A percentile compares a stretch with the other conserved stretches of the same genome.
phyloP scores from a whole-genome alignment of 345 rosid genomes.

The Syzygium aqueum region DNA sequence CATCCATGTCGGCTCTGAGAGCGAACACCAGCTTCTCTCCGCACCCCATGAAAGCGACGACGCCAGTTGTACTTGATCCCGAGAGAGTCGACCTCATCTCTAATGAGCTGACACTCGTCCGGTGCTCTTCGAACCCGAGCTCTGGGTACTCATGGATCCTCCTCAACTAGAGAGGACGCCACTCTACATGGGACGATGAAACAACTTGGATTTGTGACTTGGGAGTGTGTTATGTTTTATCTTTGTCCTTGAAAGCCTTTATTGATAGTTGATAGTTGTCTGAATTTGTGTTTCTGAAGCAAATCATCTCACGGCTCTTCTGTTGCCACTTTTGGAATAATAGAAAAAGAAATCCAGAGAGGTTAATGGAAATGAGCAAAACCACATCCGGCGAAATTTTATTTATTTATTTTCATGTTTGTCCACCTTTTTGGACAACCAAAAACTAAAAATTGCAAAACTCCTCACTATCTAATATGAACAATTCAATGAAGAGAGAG shows the following conservation, averaged over 20 bases:
- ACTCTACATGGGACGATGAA: too few species aligned
- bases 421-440: not conserved
- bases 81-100: constrained; percentile 47
- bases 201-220: too few species aligned
- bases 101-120: constrained; percentile 48
- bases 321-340: too few species aligned
- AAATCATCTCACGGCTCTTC: too few species aligned
- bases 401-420: not conserved
- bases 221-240: too few species aligned
- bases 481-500: not conserved
- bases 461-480: not conserved
- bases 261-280: too few species aligned
- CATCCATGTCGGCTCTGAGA: constrained; percentile 72
- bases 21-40: constrained; percentile 43
- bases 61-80: constrained; percentile 52
- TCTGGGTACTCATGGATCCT: constrained; percentile 57
- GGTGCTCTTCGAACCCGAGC: constrained; percentile 52
- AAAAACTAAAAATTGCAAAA: not conserved
- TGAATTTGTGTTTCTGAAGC: too few species aligned
- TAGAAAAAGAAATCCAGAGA: too few species aligned
- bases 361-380: not conserved
- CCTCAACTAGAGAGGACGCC: not conserved
- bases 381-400: rapidly evolving
- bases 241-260: too few species aligned
- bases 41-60: constrained; percentile 48